A percentile compares a stretch with the other conserved stretches of the same genome.
Evolutionary conservation across 805 yeast species (phyloP).

Genomic region (Metschnikowia cerradonensis): DNA sequence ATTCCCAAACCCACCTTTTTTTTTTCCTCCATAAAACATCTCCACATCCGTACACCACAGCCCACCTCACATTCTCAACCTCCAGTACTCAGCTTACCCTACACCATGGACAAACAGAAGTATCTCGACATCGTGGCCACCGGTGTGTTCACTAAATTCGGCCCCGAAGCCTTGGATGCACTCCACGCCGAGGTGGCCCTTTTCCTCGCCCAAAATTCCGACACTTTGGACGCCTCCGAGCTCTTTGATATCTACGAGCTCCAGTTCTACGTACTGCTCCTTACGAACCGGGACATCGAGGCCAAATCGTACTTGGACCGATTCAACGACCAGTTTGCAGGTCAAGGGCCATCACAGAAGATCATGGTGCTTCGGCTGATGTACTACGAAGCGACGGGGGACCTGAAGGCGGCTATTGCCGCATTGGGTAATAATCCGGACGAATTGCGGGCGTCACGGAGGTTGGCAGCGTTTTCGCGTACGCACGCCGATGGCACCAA

Average conservation of each 20-base stretch:
- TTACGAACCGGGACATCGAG: slow-evolving; percentile 60
- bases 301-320: slow-evolving; percentile 66
- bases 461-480: slow-evolving; percentile 35
- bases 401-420: slow-evolving; percentile 24
- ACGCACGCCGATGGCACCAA: slow-evolving; percentile 16
- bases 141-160: slow-evolving; percentile 46
- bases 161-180: slow-evolving; percentile 41
- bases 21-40: too few species aligned
- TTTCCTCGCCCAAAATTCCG: slow-evolving; percentile 28
- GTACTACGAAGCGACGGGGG: slow-evolving; percentile 53
- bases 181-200: slow-evolving; percentile 39
- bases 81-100: neutral
- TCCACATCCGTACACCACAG: neutral
- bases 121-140: slow-evolving; percentile 19
- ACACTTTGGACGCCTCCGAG: slow-evolving; percentile 42
- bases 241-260: slow-evolving; percentile 61
- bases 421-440: slow-evolving; percentile 29
- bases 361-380: slow-evolving; percentile 51
- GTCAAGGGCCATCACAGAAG: slow-evolving; percentile 47
- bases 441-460: slow-evolving; percentile 34
- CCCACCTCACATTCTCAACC: neutral
- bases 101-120: slow-evolving; percentile 8
- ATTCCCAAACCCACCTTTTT: too few species aligned
- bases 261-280: slow-evolving; percentile 61
- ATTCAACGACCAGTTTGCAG: slow-evolving; percentile 64